Percentiles rank a stretch among this genome's conserved stretches.
phyloP scores from a whole-genome alignment of 495 filamentous ascomycete genomes.

The Oidiodendron maius region DNA sequence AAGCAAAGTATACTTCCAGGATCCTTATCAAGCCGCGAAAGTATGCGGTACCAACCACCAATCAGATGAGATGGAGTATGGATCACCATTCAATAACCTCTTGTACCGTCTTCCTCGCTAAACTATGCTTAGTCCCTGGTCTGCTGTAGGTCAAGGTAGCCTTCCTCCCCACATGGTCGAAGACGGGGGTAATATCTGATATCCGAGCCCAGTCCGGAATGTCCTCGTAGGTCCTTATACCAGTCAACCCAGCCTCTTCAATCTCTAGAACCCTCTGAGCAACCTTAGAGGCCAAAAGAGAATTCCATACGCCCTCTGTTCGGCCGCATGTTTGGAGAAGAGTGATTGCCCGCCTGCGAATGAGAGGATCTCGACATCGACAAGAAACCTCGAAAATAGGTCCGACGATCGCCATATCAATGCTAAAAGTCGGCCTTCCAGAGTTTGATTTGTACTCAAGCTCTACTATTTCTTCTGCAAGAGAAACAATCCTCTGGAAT shows the following conservation, averaged over 20 bases:
- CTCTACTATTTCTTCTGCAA: not conserved
- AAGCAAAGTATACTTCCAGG: too few species aligned
- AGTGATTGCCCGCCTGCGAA: slow-evolving; percentile 14
- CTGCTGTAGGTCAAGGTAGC: not conserved
- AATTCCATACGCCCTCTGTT: slow-evolving; percentile 18
- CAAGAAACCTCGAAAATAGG: slow-evolving; percentile 14
- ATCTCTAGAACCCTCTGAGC: slow-evolving; percentile 15
- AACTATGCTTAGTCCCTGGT: not conserved
- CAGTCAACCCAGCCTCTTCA: slow-evolving; percentile 14
- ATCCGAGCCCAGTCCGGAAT: slow-evolving; percentile 11
- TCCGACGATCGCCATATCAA: slow-evolving; percentile 15
- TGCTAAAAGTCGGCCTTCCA: slow-evolving; percentile 6
- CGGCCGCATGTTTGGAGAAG: slow-evolving; percentile 6
- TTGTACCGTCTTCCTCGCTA: too few species aligned
- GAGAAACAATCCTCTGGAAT: slow-evolving; percentile 8
- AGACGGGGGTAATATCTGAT: not conserved
- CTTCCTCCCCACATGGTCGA: not conserved
- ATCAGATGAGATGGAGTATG: too few species aligned
- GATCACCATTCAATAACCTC: too few species aligned
- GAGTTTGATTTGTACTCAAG: not conserved
- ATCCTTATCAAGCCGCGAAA: too few species aligned
- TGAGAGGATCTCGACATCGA: slow-evolving; percentile 12
- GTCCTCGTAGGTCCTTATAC: slow-evolving; percentile 2
- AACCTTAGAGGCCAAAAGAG: slow-evolving; percentile 10
- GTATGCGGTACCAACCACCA: too few species aligned